Percentiles rank a stretch among this genome's conserved stretches.
phyloP scores from a whole-genome alignment of 2,329 filamentous ascomycete genomes.

The Cladorrhinum sp. region DNA sequence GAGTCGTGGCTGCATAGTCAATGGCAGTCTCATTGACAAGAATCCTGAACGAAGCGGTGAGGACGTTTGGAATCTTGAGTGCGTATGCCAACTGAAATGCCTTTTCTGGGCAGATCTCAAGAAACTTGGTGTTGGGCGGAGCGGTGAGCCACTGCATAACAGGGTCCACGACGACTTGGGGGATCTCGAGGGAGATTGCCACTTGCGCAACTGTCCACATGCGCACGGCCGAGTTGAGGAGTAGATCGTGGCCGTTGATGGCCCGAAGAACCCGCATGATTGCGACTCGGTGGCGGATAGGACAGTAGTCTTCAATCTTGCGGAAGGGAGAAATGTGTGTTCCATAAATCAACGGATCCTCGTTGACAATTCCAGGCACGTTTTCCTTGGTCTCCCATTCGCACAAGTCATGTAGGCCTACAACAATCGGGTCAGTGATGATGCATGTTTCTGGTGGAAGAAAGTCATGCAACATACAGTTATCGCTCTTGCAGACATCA shows the following conservation, averaged over 20 bases:
- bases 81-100: slow-evolving; percentile 54
- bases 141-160: slow-evolving; percentile 59
- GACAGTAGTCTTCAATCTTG: slow-evolving; percentile 58
- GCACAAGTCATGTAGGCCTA: slow-evolving; percentile 16
- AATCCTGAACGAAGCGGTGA: slow-evolving; percentile 53
- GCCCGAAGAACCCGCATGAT: slow-evolving; percentile 61
- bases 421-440: background rate
- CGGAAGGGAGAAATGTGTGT: slow-evolving; percentile 32
- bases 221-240: slow-evolving; percentile 62
- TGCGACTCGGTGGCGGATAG: slow-evolving; percentile 58
- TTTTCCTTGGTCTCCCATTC: slow-evolving; percentile 20
- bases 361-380: slow-evolving; percentile 17
- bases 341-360: background rate
- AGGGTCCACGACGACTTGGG: slow-evolving; percentile 41
- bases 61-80: slow-evolving; percentile 42
- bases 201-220: slow-evolving; percentile 65
- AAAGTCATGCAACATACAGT: slow-evolving; percentile 24
- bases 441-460: background rate
- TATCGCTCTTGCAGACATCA: slow-evolving; percentile 31
- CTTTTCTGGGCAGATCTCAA: slow-evolving; percentile 62
- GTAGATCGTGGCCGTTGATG: slow-evolving; percentile 52
- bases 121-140: slow-evolving; percentile 53
- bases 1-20: slow-evolving; percentile 35
- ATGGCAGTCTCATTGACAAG: slow-evolving; percentile 63
- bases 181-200: slow-evolving; percentile 56